Percentiles rank a stretch among this genome's conserved stretches.
phyloP scores from a whole-genome alignment of 805 yeast genomes.

The Nakazawaea ernobii region DNA sequence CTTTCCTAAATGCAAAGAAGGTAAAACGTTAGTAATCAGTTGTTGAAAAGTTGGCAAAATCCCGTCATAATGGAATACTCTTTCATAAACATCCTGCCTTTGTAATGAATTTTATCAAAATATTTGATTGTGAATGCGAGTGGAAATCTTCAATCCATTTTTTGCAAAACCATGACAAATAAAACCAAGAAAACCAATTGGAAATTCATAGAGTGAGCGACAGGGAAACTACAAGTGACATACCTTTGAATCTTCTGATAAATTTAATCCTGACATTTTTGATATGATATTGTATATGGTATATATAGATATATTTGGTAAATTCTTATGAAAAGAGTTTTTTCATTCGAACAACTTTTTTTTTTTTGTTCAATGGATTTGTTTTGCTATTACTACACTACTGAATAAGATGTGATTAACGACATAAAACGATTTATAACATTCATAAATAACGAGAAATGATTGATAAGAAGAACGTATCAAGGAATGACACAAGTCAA shows the following conservation, averaged over 20 bases:
- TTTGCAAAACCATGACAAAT: no score
- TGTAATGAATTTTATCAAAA: conserved; percentile 11
- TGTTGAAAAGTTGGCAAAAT: background rate
- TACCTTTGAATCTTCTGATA: conserved; percentile 41
- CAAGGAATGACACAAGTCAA: no score
- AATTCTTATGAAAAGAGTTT: no score
- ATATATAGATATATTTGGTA: background rate
- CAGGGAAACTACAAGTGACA: conserved; percentile 5
- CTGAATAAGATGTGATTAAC: background rate
- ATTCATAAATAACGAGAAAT: no score
- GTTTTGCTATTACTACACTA: background rate
- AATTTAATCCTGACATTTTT: conserved; percentile 31
- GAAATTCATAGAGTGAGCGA: no score
- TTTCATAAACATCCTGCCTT: conserved; percentile 25
- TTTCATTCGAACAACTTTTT: no score
- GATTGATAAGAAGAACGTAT: no score
- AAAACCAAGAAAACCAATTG: no score
- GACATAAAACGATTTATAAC: no score
- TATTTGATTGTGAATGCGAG: no score
- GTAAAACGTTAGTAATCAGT: background rate
- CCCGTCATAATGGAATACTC: conserved; percentile 31
- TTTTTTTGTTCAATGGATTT: no score
- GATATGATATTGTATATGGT: background rate
- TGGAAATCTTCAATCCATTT: no score
- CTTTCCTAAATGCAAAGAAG: conserved; percentile 62